Evolutionary conservation across 306 rosid species (phyloP).

Genomic region (Glycine tomentella): DNA sequence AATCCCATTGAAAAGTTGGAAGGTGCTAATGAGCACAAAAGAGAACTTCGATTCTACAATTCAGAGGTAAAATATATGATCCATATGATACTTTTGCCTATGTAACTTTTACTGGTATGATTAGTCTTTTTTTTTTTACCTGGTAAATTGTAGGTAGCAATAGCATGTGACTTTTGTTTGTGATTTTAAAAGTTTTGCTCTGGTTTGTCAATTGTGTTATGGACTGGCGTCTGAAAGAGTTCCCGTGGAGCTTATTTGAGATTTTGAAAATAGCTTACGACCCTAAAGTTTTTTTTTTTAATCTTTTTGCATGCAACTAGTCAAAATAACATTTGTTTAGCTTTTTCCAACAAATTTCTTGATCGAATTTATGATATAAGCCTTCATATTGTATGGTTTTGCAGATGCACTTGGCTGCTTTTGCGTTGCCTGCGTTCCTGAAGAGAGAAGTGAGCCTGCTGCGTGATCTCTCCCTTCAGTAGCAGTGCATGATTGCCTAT

Average conservation of each 20-base stretch:
- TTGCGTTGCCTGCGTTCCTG: conserved; percentile 81
- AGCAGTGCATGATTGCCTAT: too few species aligned
- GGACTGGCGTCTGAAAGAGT: neutral
- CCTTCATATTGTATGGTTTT: neutral
- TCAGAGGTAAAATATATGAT: conserved; percentile 67
- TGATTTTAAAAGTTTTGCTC: neutral
- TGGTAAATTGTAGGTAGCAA: too few species aligned
- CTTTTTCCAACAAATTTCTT: too few species aligned
- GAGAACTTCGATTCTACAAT: conserved; percentile 89
- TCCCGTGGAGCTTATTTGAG: neutral
- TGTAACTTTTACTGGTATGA: too few species aligned
- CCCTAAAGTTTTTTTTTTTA: too few species aligned
- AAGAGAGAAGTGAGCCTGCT: conserved; percentile 70
- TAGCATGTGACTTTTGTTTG: neutral
- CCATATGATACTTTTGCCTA: neutral
- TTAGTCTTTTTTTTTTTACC: neutral
- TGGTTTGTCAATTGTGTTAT: neutral
- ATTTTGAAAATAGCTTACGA: too few species aligned
- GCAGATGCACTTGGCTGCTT: conserved; percentile 93
- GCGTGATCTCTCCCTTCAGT: conserved; percentile 19
- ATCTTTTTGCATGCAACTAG: too few species aligned
- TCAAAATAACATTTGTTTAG: too few species aligned
- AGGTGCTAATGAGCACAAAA: conserved; percentile 73
- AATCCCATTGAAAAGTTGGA: conserved; percentile 88
- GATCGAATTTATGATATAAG: too few species aligned